Evolutionary conservation across 345 rosid species (phyloP), one percentile per base, ranked within the genome.

Genomic region (Eucalyptus dawsonii): DNA sequence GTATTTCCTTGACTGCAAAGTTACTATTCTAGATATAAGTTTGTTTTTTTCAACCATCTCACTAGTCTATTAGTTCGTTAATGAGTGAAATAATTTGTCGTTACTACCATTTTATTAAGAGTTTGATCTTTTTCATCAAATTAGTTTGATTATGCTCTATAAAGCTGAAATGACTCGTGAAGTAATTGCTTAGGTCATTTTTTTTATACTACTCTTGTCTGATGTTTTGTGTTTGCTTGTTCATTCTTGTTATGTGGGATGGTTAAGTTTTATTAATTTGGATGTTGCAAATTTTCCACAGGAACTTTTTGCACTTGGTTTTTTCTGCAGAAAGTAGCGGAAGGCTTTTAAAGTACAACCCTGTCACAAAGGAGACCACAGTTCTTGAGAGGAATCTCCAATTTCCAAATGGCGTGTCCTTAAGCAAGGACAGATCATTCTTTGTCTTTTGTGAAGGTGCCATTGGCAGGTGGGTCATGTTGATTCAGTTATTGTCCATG

Each of bases 391-490:
- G 94, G 87, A 93, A 96, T 92, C 87, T 96, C 89, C 97, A 91
- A 89, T 97, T 97, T 91, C 99, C 99, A 4, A 97, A 97, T 88
- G 99, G 99, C 50, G 88, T 97, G 31, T 91, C 99, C 88, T 87
- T 97, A 86, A 96, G 98, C 95, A 97, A 96, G 92, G 99, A 97
- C 86, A 95, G 95, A 86, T 94, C 96, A 80, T 97, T 94, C 93
- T 94, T 97, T 86, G 90, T 97, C 16, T 95, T 95, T 89, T 94
- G 96, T 87, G 98, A 97, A 91, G 96, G 94, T 86, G 85, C 92
- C 87, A 17, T 90, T 51, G 99, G 98, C 93, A 95, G 95, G 99
- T 96, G 87, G 91, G 92, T 80, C 83, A 62, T 54, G 62, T 88
- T 87, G 83, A 76, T 76, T 76, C 15, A 9, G 42, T 6, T 21